These are phyloP conservation scores for Fusarium tanahbumbuense DNA, from an alignment of 2,329 filamentous ascomycete species.

Conservation along the genomic window DNA sequence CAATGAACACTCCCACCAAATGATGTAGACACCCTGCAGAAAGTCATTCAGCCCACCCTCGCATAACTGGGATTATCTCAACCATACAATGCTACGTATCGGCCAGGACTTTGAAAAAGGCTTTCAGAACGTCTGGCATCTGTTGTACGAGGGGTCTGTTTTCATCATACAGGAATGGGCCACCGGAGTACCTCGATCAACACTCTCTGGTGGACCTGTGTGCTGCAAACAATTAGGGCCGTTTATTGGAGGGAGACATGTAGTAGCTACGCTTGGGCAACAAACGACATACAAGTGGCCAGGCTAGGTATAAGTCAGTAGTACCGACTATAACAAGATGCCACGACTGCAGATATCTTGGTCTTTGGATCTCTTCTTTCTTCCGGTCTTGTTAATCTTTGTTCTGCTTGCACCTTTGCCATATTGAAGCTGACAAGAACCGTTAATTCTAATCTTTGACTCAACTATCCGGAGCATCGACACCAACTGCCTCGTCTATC, in stretches of 20 bases:
- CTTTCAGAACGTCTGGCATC: conserved; percentile 37
- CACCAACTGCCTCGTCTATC: conserved; percentile 1
- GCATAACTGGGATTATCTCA: conserved; percentile 24
- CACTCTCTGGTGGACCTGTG: conserved; percentile 24
- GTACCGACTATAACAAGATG: conserved; percentile 43
- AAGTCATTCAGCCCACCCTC: conserved; percentile 18
- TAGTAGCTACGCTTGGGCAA: conserved; percentile 11
- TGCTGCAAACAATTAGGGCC: conserved; percentile 27
- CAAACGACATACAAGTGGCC: conserved; percentile 39
- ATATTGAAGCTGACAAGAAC: conserved; percentile 2
- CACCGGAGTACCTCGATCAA: conserved; percentile 28
- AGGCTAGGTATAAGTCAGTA: conserved; percentile 40
- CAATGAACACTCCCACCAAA: conserved; percentile 32
- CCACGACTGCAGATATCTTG: conserved; percentile 31
- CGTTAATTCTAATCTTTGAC: conserved; percentile 7
- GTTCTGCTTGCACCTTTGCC: background rate
- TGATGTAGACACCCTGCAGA: conserved; percentile 27
- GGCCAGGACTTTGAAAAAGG: conserved; percentile 20
- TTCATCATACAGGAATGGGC: conserved; percentile 24
- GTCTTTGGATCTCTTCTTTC: conserved; percentile 21
- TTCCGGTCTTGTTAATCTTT: conserved; percentile 13
- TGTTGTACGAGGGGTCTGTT: conserved; percentile 39
- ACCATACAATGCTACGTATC: conserved; percentile 28
- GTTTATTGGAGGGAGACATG: conserved; percentile 33
- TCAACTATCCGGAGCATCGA: conserved; percentile 1